These are phyloP conservation scores for Solanum virginianum DNA, from an alignment of 257 asterid species.

Conservation along the genomic window DNA sequence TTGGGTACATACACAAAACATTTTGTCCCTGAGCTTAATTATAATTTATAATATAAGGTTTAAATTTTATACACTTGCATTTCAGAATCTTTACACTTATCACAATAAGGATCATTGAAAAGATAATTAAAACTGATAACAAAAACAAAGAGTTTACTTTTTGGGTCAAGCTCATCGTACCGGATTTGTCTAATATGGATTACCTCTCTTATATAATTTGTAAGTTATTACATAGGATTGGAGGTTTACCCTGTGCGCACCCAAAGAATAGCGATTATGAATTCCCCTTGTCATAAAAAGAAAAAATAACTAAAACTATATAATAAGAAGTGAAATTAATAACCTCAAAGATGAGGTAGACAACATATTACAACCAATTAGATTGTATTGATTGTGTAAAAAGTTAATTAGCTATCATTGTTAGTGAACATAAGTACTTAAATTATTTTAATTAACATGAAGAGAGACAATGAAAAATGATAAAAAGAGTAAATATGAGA, in stretches of 20 bases:
- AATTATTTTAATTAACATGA: no score
- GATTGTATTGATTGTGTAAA: background rate
- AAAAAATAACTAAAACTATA: background rate
- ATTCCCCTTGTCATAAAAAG: no score
- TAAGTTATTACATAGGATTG: no score
- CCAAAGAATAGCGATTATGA: no score
- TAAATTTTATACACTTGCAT: background rate
- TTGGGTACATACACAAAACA: slow-evolving; percentile 6
- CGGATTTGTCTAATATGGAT: no score
- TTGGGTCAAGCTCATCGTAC: no score
- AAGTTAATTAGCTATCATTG: background rate
- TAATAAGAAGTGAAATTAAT: background rate
- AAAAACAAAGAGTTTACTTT: no score
- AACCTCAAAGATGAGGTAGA: background rate
- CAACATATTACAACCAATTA: background rate
- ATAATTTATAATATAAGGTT: background rate
- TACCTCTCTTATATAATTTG: no score
- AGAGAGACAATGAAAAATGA: no score
- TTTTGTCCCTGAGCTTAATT: slow-evolving; percentile 11
- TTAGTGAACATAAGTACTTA: no score
- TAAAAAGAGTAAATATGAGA: no score
- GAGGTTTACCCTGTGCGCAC: no score
- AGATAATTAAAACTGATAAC: background rate
- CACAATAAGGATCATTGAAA: background rate
- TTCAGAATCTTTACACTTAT: background rate